phyloP scores from a whole-genome alignment of 1,284 basidiomycete genomes.

The Moesziomyces aphidis region DNA sequence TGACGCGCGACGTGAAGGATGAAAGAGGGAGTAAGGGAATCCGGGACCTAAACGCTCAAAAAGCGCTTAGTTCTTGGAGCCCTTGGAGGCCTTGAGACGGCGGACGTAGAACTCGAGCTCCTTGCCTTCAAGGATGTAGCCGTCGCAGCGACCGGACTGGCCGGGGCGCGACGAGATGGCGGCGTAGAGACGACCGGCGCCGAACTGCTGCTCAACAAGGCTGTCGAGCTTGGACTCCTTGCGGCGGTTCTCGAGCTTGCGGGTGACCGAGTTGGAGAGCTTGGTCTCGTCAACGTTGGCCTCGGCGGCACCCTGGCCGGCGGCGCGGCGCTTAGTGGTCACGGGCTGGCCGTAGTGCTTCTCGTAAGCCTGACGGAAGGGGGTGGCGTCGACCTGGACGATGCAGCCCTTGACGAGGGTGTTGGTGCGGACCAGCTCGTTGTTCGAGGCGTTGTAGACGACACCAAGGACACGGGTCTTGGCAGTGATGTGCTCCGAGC shows the following conservation, averaged over 20 bases:
- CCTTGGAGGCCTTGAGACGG: slow-evolving; percentile 61
- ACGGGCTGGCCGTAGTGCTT: slow-evolving; percentile 68
- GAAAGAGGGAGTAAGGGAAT: not conserved
- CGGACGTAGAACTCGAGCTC: slow-evolving; percentile 68
- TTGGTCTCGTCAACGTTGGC: slow-evolving; percentile 56
- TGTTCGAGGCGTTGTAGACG: slow-evolving; percentile 68
- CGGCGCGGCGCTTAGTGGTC: slow-evolving; percentile 64
- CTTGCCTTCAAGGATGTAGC: slow-evolving; percentile 67
- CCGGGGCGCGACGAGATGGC: slow-evolving; percentile 65
- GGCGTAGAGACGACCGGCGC: slow-evolving; percentile 67
- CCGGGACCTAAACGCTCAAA: not conserved
- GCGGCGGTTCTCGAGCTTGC: slow-evolving; percentile 62
- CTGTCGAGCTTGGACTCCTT: slow-evolving; percentile 64
- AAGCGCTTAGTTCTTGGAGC: slow-evolving; percentile 53
- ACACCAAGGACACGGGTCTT: slow-evolving; percentile 68
- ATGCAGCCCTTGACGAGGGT: slow-evolving; percentile 67
- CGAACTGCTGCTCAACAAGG: slow-evolving; percentile 68
- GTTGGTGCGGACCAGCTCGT: slow-evolving; percentile 68
- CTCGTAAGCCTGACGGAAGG: slow-evolving; percentile 68
- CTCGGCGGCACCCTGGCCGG: slow-evolving; percentile 57
- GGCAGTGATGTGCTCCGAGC: slow-evolving; percentile 67
- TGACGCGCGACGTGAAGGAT: not conserved
- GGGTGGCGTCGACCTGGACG: slow-evolving; percentile 67
- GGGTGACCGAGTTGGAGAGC: slow-evolving; percentile 57
- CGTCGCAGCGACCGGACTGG: slow-evolving; percentile 65